phyloP scores from a whole-genome alignment of 495 filamentous ascomycete genomes.

The Daldinia loculata region DNA sequence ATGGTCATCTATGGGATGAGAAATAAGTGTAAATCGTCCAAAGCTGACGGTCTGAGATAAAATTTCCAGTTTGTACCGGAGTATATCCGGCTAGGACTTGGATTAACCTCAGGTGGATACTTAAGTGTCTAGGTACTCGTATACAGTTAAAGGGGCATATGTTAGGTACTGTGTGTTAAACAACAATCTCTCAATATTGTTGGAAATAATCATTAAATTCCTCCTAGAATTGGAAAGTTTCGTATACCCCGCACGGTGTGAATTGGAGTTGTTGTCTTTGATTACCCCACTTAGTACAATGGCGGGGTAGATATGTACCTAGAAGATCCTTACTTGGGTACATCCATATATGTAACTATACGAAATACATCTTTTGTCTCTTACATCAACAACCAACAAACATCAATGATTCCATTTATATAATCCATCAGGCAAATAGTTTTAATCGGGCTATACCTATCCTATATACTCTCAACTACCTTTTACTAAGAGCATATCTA shows the following conservation, averaged over 20 bases:
- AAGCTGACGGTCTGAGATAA: neutral
- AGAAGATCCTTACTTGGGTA: no score
- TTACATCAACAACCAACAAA: conserved; percentile 1
- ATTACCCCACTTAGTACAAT: neutral
- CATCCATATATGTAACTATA: no score
- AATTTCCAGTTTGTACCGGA: conserved; percentile 17
- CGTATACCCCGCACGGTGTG: neutral
- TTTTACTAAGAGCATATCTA: neutral
- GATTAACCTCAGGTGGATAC: neutral
- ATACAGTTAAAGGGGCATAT: neutral
- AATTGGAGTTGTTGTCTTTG: neutral
- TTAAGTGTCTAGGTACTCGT: neutral
- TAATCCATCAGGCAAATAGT: neutral
- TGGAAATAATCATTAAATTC: neutral
- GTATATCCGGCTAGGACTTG: conserved; percentile 12
- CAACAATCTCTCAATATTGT: neutral
- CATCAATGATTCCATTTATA: neutral
- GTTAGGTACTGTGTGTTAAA: neutral
- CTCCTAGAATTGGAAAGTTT: neutral
- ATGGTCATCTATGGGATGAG: neutral
- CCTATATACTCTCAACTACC: neutral
- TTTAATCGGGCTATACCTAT: neutral
- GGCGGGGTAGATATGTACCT: conserved; percentile 1
- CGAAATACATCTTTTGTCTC: neutral
- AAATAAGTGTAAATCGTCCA: neutral